These are phyloP conservation scores for Poronia punctata DNA, from an alignment of 495 filamentous ascomycete species.

Conservation along the genomic window DNA sequence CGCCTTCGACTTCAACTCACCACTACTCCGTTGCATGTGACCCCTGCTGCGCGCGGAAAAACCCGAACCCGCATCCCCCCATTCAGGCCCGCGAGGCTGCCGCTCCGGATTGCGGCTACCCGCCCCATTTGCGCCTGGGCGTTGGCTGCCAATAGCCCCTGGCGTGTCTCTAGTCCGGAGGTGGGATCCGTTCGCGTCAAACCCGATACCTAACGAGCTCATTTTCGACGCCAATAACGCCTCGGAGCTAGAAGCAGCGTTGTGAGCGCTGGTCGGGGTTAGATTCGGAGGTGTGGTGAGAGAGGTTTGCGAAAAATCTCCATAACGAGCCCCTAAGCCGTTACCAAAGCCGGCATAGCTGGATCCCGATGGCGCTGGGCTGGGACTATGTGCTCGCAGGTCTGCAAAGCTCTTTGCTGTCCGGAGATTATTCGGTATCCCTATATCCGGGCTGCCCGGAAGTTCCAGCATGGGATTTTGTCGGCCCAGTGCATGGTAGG, in stretches of 20 bases:
- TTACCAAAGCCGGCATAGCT: constrained; percentile 62
- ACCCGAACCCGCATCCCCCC: constrained; percentile 53
- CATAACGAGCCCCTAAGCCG: constrained; percentile 41
- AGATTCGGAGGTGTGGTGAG: constrained; percentile 62
- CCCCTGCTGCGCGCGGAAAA: constrained; percentile 63
- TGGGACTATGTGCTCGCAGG: constrained; percentile 88
- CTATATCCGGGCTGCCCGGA: constrained; percentile 67
- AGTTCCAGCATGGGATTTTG: constrained; percentile 76
- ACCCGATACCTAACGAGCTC: constrained; percentile 56
- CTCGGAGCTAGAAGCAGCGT: constrained; percentile 44
- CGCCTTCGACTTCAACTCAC: constrained; percentile 43
- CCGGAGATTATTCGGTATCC: constrained; percentile 64
- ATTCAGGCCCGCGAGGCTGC: constrained; percentile 82
- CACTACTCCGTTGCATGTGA: constrained; percentile 73
- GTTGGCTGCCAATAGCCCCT: constrained; percentile 82
- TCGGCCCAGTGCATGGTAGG: constrained; percentile 64
- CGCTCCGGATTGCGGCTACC: constrained; percentile 65
- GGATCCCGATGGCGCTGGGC: constrained; percentile 79
- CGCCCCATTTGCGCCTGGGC: constrained; percentile 59
- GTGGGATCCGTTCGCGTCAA: constrained; percentile 43
- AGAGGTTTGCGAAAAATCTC: constrained; percentile 48
- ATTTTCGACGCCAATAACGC: constrained; percentile 49
- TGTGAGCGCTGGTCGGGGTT: constrained; percentile 67
- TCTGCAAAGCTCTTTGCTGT: constrained; percentile 96
- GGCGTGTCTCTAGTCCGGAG: constrained; percentile 38